Evolutionary conservation across 345 rosid species (phyloP).

Genomic region (Syzygium oleosum): DNA sequence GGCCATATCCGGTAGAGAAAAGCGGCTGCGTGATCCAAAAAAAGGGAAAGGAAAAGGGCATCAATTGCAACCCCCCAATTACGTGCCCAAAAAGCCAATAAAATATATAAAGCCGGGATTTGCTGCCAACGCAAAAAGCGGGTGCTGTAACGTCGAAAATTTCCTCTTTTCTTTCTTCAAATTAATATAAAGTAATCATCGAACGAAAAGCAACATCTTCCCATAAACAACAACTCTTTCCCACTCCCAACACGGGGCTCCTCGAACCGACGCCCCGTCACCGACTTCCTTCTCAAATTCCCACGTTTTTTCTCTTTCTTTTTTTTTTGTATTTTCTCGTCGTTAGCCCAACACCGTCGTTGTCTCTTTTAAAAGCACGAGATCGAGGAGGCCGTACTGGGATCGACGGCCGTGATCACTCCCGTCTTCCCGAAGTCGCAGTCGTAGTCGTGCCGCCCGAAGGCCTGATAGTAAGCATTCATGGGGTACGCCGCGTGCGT

Average conservation of each 20-base stretch:
- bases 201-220: neutral
- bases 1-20: neutral
- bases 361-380: neutral
- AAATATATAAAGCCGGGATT: neutral
- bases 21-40: neutral
- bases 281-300: conserved; percentile 2
- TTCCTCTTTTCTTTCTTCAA: neutral
- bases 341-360: neutral
- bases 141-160: neutral
- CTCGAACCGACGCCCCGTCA: conserved; percentile 3
- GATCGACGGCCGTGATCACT: conserved; percentile 31
- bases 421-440: conserved; percentile 56
- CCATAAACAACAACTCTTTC: neutral
- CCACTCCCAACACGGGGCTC: neutral
- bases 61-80: neutral
- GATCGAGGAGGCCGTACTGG: conserved; percentile 20
- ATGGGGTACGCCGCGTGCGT: conserved; percentile 64
- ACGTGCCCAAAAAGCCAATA: neutral
- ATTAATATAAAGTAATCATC: neutral
- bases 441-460: conserved; percentile 30
- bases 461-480: conserved; percentile 55
- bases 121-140: neutral
- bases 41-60: neutral
- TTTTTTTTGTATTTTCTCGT: no score
- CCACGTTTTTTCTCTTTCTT: neutral